Conservation (phyloP, 305 asterid species). For the Nicotiana rustica region DNA sequence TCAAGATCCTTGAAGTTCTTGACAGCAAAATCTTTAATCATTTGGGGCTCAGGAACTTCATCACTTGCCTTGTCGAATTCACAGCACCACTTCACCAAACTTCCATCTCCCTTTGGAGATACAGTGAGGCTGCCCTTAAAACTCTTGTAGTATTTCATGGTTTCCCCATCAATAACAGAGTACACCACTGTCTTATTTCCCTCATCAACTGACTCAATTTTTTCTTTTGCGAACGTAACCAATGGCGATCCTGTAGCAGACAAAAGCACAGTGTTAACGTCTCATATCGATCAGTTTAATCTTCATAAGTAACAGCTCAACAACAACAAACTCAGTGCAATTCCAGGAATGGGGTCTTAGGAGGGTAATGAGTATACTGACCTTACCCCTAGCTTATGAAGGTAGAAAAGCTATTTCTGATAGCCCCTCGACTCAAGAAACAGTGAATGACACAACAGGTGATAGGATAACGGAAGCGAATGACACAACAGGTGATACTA, state of each 20-base stretch:
- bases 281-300: background rate
- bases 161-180: slow-evolving; percentile 66
- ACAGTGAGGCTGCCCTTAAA: slow-evolving; percentile 59
- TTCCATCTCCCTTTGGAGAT: slow-evolving; percentile 53
- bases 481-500: no score
- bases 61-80: slow-evolving; percentile 71
- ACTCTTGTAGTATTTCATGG: slow-evolving; percentile 62
- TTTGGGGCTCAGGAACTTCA: slow-evolving; percentile 60
- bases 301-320: background rate
- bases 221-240: slow-evolving; percentile 62
- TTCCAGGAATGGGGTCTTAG: no score
- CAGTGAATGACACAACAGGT: no score
- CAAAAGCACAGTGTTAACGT: background rate
- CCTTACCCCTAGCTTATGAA: no score
- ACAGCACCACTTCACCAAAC: slow-evolving; percentile 63
- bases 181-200: slow-evolving; percentile 55
- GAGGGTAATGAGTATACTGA: no score
- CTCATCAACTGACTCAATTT: slow-evolving; percentile 70
- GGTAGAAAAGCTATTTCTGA: no score
- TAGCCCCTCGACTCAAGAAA: no score
- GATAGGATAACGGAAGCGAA: no score
- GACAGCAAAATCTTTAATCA: slow-evolving; percentile 54
- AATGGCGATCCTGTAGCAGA: slow-evolving; percentile 47
- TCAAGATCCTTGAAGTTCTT: slow-evolving; percentile 57
- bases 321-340: no score